These are phyloP conservation scores for Plasmodium blacklocki DNA, from an alignment of 169 alveolate genomes.

Conservation along the genomic window DNA sequence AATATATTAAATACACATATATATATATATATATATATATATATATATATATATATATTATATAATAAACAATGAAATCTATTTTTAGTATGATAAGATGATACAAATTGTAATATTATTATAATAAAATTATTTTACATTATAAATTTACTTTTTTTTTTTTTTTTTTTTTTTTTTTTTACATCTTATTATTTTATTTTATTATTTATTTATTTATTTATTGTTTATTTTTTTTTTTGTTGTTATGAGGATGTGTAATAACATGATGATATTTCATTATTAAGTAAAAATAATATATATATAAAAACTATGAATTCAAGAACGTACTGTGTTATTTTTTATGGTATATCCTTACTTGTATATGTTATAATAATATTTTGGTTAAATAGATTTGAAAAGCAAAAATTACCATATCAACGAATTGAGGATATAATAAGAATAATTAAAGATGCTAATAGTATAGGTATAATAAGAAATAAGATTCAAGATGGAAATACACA, in stretches of 20 bases:
- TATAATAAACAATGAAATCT: too few relatives aligned
- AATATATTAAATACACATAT: too few relatives aligned
- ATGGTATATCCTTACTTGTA: conserved; percentile 32
- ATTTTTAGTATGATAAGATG: too few relatives aligned
- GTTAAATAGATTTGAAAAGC: conserved; percentile 55
- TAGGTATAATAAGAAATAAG: neutral
- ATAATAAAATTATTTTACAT: too few relatives aligned
- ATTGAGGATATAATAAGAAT: neutral
- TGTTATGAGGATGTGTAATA: neutral
- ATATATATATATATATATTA: too few relatives aligned
- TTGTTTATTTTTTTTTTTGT: neutral
- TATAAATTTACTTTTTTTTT: neutral
- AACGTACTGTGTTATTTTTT: conserved; percentile 19
- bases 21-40: too few relatives aligned
- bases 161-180: neutral
- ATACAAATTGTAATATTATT: too few relatives aligned
- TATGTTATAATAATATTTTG: conserved; percentile 23
- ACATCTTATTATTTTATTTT: too few relatives aligned
- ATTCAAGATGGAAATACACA: neutral
- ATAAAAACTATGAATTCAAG: conserved; percentile 53
- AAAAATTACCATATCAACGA: conserved; percentile 18
- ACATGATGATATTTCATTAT: neutral
- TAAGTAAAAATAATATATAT: neutral
- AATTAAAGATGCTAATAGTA: neutral
- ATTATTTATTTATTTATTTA: neutral